Evolutionary conservation across 2,329 filamentous ascomycete species (phyloP).

Genomic region (Aspergillus melleus): DNA sequence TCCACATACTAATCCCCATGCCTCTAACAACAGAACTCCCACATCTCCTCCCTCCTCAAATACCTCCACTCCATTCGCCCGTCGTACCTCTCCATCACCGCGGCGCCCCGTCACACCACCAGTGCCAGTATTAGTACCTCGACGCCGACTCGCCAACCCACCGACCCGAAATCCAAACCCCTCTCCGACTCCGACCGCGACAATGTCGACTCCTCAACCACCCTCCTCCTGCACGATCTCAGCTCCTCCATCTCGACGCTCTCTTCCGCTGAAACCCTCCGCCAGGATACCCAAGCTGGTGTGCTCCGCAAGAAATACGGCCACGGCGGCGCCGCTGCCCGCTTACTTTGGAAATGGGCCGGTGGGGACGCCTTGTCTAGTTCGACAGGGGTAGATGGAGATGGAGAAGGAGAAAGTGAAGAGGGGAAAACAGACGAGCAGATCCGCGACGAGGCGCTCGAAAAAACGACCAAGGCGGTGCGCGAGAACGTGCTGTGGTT

Average conservation of each 20-base stretch:
- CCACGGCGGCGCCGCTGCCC: slow-evolving; percentile 51
- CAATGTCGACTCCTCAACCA: slow-evolving; percentile 82
- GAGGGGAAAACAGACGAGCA: slow-evolving; percentile 65
- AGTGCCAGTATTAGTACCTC: slow-evolving; percentile 46
- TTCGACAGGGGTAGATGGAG: slow-evolving; percentile 20
- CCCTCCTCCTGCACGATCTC: slow-evolving; percentile 79
- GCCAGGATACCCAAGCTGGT: slow-evolving; percentile 71
- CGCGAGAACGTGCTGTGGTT: slow-evolving; percentile 84
- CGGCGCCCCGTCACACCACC: slow-evolving; percentile 50
- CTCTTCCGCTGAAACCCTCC: slow-evolving; percentile 77
- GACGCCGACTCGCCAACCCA: slow-evolving; percentile 41
- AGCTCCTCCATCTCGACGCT: slow-evolving; percentile 78
- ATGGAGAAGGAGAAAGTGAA: slow-evolving; percentile 33
- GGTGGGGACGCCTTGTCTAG: slow-evolving; percentile 46
- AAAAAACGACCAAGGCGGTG: slow-evolving; percentile 66
- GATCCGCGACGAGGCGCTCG: slow-evolving; percentile 67
- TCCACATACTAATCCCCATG: background rate
- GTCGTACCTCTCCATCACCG: slow-evolving; percentile 74
- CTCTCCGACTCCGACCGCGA: slow-evolving; percentile 82
- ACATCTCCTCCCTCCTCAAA: slow-evolving; percentile 75
- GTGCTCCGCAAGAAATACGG: slow-evolving; percentile 73
- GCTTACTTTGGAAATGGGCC: slow-evolving; percentile 62
- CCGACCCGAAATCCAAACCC: slow-evolving; percentile 50
- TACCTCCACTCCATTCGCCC: slow-evolving; percentile 83
- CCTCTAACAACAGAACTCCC: slow-evolving; percentile 64